phyloP scores from a whole-genome alignment of 306 rosid genomes.

The Betula pendula region DNA sequence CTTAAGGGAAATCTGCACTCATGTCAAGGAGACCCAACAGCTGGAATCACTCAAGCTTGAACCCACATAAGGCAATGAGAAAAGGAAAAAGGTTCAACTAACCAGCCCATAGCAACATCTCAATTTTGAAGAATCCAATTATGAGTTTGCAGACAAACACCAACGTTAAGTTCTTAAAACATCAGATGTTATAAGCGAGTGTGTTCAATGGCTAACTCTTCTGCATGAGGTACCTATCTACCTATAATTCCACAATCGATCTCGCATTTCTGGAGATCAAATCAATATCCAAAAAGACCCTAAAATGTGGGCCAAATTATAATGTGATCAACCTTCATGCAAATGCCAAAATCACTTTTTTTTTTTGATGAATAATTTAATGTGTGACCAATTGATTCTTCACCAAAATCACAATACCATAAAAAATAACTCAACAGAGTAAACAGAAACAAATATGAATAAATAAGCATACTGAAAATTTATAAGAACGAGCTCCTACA shows the following conservation, averaged over 20 bases:
- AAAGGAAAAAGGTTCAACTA: background rate
- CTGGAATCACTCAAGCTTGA: background rate
- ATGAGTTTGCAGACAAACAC: background rate
- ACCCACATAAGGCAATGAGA: background rate
- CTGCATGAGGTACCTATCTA: background rate
- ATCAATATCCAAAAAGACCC: background rate
- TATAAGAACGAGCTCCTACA: background rate
- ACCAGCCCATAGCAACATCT: background rate
- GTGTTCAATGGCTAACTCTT: background rate
- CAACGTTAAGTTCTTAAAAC: background rate
- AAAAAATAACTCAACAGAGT: conserved; percentile 6
- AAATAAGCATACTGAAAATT: conserved; percentile 24
- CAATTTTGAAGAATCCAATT: background rate
- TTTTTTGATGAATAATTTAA: too few species aligned
- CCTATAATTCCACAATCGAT: background rate
- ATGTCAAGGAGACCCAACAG: background rate
- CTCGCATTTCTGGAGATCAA: background rate
- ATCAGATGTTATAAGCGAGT: background rate
- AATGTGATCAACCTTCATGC: background rate
- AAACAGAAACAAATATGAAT: conserved; percentile 28
- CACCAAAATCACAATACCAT: background rate
- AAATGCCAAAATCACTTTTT: background rate
- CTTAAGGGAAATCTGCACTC: background rate
- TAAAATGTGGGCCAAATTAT: background rate
- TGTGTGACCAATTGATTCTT: too few species aligned